Conservation (phyloP, 441 rosid species). For the Croton setiger region DNA sequence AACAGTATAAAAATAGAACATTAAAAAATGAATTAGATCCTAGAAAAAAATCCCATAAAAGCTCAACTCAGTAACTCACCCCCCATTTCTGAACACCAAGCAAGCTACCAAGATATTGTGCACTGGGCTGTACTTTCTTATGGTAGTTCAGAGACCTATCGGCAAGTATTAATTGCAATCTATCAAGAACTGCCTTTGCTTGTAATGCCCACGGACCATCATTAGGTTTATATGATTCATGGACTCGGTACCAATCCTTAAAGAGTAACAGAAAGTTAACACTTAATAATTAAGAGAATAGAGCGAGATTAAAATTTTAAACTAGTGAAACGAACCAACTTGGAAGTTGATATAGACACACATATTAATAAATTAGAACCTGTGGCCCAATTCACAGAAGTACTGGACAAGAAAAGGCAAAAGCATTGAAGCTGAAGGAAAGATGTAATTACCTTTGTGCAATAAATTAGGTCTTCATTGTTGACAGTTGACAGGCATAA, state of each 20-base stretch:
- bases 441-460: conserved; percentile 48
- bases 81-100: conserved; percentile 56
- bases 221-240: conserved; percentile 45
- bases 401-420: conserved; percentile 23
- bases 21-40: conserved; percentile 1
- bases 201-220: conserved; percentile 76
- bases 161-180: conserved; percentile 60
- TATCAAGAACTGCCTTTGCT: conserved; percentile 72
- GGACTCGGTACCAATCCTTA: conserved; percentile 63
- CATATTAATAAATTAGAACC: background rate
- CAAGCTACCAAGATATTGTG: conserved; percentile 59
- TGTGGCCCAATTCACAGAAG: background rate
- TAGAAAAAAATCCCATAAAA: conserved; percentile 5
- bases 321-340: conserved; percentile 6
- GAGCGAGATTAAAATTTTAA: conserved; percentile 15
- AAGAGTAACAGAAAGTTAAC: conserved; percentile 21
- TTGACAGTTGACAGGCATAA: conserved; percentile 61
- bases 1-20: conserved; percentile 12
- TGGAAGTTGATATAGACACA: background rate
- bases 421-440: conserved; percentile 18
- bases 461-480: conserved; percentile 68
- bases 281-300: background rate
- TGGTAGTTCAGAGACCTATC: conserved; percentile 58
- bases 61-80: conserved; percentile 36
- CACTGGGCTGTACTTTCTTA: conserved; percentile 59